Evolutionary conservation across 108 stramenopile genomes (phyloP).

Genomic region (Cyclotella atomus): DNA sequence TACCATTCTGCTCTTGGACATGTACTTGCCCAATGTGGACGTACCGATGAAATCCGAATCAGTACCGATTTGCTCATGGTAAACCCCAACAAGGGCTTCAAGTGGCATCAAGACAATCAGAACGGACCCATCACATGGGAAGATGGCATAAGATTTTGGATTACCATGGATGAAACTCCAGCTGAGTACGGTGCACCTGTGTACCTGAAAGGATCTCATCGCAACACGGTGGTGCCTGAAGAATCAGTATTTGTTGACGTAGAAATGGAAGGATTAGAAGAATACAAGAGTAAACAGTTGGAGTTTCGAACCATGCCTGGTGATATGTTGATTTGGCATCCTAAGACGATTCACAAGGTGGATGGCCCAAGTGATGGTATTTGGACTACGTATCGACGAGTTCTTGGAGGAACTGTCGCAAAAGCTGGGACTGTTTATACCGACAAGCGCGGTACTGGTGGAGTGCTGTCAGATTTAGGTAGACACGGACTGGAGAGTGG

Average conservation of each 20-base stretch:
- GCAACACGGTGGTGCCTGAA: conserved; percentile 74
- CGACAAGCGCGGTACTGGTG: conserved; percentile 87
- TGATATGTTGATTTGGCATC: conserved; percentile 94
- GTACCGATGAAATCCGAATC: conserved; percentile 84
- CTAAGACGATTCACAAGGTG: conserved; percentile 92
- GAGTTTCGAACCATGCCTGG: conserved; percentile 90
- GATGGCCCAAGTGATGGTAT: conserved; percentile 90
- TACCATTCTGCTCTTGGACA: conserved; percentile 91
- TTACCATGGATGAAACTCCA: conserved; percentile 94
- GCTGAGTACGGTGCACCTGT: conserved; percentile 91
- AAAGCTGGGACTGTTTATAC: conserved; percentile 74
- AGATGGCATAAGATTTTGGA: conserved; percentile 91
- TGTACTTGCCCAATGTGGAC: conserved; percentile 83
- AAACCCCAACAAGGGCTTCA: conserved; percentile 95
- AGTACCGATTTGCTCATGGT: conserved; percentile 93
- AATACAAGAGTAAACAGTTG: conserved; percentile 66
- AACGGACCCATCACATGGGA: conserved; percentile 91
- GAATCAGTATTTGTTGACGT: conserved; percentile 91
- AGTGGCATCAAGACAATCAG: conserved; percentile 96
- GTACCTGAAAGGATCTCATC: conserved; percentile 90
- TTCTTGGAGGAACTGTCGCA: conserved; percentile 88
- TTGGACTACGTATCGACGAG: conserved; percentile 89
- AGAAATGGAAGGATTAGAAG: conserved; percentile 78
- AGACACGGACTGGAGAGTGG: conserved; percentile 79
- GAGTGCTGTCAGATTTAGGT: conserved; percentile 88